Conservation (phyloP, 2,329 filamentous ascomycete species). For the Epichloe baconii region DNA sequence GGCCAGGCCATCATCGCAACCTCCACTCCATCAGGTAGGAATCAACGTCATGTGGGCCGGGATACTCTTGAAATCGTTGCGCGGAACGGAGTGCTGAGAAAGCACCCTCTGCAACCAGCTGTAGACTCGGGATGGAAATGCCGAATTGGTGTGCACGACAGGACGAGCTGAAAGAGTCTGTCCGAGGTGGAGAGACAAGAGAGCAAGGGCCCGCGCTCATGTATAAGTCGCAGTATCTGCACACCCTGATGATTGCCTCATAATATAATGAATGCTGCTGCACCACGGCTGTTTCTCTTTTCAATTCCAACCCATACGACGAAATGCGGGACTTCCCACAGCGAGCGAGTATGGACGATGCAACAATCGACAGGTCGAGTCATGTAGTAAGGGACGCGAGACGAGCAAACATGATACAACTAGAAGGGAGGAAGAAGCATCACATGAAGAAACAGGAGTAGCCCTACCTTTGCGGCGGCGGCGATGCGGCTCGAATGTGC, state of each 20-base stretch:
- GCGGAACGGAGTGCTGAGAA: not conserved
- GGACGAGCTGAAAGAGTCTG: not conserved
- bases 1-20: not conserved
- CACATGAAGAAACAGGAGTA: not conserved
- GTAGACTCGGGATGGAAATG: not conserved
- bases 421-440: not conserved
- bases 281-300: not conserved
- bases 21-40: too few species aligned
- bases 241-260: not conserved
- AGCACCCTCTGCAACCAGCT: not conserved
- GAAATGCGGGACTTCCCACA: not conserved
- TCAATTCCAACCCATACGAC: not conserved
- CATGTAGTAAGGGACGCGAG: not conserved
- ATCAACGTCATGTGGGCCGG: not conserved
- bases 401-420: not conserved
- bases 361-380: not conserved
- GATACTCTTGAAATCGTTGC: not conserved
- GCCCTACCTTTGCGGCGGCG: conserved; percentile 6
- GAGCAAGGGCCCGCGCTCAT: not conserved
- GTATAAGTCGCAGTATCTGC: not conserved
- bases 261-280: not conserved
- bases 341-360: not conserved
- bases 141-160: conserved; percentile 5
- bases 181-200: not conserved
- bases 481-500: conserved; percentile 3